Evolutionary conservation across 371 early-diverging fungal species (phyloP).

Genomic region (Apophysomyces trapeziformis): DNA sequence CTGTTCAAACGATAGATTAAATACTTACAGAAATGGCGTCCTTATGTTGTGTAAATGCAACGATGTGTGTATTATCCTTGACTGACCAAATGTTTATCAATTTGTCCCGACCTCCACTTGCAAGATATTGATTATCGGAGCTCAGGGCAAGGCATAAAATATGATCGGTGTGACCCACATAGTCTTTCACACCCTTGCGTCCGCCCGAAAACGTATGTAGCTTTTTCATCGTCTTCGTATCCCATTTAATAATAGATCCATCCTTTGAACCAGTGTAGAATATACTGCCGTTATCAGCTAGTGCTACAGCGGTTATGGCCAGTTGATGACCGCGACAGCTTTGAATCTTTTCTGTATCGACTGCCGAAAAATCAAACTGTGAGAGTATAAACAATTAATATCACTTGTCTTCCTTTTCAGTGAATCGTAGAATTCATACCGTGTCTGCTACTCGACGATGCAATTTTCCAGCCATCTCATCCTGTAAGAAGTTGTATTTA

Average conservation of each 20-base stretch:
- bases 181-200: constrained; percentile 74
- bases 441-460: constrained; percentile 57
- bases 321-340: constrained; percentile 71
- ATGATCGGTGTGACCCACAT: constrained; percentile 82
- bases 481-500: constrained; percentile 29
- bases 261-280: constrained; percentile 92
- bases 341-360: constrained; percentile 43
- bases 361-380: constrained; percentile 51
- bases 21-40: constrained; percentile 79
- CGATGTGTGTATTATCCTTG: constrained; percentile 68
- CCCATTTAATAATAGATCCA: constrained; percentile 86
- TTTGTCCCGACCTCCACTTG: constrained; percentile 87
- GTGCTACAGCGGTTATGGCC: constrained; percentile 79
- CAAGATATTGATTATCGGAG: constrained; percentile 82
- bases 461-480: constrained; percentile 57
- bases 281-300: constrained; percentile 67
- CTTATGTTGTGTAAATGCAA: constrained; percentile 88
- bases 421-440: constrained; percentile 25
- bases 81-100: constrained; percentile 92
- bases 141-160: constrained; percentile 83
- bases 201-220: constrained; percentile 73
- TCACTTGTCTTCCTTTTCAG: not conserved
- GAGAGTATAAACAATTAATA: not conserved
- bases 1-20: not conserved
- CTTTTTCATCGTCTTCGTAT: constrained; percentile 58